Percentiles rank a stretch among this genome's conserved stretches.
Evolutionary conservation across 2,329 filamentous ascomycete genomes (phyloP).

Genomic region (Fusarium sterilihyphosum): DNA sequence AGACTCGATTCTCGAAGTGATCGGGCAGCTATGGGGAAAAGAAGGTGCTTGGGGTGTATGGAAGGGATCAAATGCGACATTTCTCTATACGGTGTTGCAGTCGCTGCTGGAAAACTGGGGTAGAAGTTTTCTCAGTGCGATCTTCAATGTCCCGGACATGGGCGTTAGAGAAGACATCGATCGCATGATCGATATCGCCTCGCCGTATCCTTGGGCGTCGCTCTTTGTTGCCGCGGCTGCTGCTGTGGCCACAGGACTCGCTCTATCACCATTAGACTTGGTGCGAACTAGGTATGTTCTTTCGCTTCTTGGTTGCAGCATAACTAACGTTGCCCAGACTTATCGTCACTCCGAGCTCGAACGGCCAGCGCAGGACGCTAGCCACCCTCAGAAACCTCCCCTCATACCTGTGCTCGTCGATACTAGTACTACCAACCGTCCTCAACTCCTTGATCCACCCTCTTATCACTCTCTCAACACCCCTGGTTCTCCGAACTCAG

Average conservation of each 20-base stretch:
- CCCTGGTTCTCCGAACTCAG: conserved; percentile 85
- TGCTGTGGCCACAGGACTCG: conserved; percentile 77
- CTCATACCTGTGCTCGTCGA: conserved; percentile 75
- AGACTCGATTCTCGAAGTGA: conserved; percentile 85
- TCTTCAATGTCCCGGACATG: conserved; percentile 89
- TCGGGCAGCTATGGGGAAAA: conserved; percentile 87
- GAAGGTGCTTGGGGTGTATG: conserved; percentile 93
- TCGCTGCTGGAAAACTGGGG: conserved; percentile 93
- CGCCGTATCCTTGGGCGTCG: conserved; percentile 83
- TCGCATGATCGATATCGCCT: conserved; percentile 76
- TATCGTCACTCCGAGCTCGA: conserved; percentile 83
- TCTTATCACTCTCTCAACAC: conserved; percentile 82
- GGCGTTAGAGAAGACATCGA: conserved; percentile 81
- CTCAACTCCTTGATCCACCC: conserved; percentile 88
- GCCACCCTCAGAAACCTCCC: conserved; percentile 81
- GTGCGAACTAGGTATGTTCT: conserved; percentile 74
- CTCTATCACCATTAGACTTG: conserved; percentile 88
- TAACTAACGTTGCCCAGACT: conserved; percentile 63
- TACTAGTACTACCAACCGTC: conserved; percentile 83
- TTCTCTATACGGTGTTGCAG: conserved; percentile 87
- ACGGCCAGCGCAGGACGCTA: conserved; percentile 79
- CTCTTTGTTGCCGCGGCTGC: conserved; percentile 75
- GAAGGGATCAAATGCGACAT: conserved; percentile 93
- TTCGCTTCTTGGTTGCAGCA: not conserved
- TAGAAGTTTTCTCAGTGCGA: conserved; percentile 86